A percentile compares a stretch with the other conserved stretches of the same genome.
Conservation (phyloP, 129 eudicot genomes). For the Glebionis coronaria region DNA sequence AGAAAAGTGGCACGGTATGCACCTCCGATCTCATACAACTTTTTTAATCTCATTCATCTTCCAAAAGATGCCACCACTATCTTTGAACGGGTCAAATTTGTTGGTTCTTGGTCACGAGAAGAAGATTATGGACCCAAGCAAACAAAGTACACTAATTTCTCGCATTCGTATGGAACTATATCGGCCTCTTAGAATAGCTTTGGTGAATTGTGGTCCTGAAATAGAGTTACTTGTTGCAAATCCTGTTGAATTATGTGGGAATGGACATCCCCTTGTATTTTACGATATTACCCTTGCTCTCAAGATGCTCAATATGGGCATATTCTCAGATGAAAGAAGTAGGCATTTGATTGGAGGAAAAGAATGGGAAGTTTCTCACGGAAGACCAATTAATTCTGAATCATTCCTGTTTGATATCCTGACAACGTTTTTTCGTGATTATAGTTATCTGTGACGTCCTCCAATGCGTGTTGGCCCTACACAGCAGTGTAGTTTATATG, state of each 20-base stretch:
- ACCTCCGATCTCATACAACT: slow-evolving; percentile 88
- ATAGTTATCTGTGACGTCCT: too few species aligned
- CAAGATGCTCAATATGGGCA: slow-evolving; percentile 47
- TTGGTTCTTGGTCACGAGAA: too few species aligned
- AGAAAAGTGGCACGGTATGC: slow-evolving; percentile 94
- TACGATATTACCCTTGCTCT: too few species aligned
- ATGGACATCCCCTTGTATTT: too few species aligned
- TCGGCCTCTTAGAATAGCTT: slow-evolving; percentile 57
- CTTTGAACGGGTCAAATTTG: slow-evolving; percentile 88
- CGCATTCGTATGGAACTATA: slow-evolving; percentile 61
- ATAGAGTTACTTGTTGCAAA: slow-evolving; percentile 64
- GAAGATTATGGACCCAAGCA: slow-evolving; percentile 61
- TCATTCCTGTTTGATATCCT: too few species aligned
- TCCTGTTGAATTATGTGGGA: too few species aligned
- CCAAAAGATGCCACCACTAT: slow-evolving; percentile 58
- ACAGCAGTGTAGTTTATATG: too few species aligned
- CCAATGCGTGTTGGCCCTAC: too few species aligned
- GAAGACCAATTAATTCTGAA: too few species aligned
- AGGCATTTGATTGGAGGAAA: slow-evolving; percentile 66
- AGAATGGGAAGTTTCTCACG: slow-evolving; percentile 91
- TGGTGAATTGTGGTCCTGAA: slow-evolving; percentile 83
- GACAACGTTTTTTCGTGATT: too few species aligned
- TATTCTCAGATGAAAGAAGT: slow-evolving; percentile 70
- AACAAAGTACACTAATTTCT: slow-evolving; percentile 46
- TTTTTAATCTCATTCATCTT: slow-evolving; percentile 75